Percentiles rank a stretch among this genome's conserved stretches.
phyloP scores from a whole-genome alignment of 2,329 filamentous ascomycete genomes.

The Plectosphaerella plurivora region DNA sequence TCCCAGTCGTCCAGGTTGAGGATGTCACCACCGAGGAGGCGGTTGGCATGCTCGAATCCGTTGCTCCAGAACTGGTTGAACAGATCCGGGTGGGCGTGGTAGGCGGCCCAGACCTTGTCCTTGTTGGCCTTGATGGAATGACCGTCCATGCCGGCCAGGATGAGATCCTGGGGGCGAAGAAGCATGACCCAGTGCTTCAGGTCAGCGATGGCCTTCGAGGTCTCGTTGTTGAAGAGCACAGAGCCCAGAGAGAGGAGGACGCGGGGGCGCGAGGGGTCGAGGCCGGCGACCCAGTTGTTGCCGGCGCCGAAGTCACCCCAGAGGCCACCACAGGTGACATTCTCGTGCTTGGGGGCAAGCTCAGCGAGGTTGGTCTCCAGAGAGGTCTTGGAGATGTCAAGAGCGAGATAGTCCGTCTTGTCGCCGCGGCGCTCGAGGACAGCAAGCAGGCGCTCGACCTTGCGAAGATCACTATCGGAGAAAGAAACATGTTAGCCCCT shows the following conservation, averaged over 20 bases:
- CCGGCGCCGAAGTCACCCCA: slow-evolving; percentile 35
- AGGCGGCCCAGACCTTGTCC: slow-evolving; percentile 34
- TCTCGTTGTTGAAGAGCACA: slow-evolving; percentile 36
- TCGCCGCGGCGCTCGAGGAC: slow-evolving; percentile 24
- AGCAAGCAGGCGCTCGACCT: slow-evolving; percentile 31
- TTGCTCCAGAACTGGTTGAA: slow-evolving; percentile 32
- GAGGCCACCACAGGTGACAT: slow-evolving; percentile 29
- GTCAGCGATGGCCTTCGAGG: slow-evolving; percentile 26
- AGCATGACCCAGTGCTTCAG: slow-evolving; percentile 30
- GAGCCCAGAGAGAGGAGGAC: slow-evolving; percentile 34
- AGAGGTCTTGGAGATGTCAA: slow-evolving; percentile 33
- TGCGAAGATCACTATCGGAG: slow-evolving; percentile 30
- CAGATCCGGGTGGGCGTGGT: slow-evolving; percentile 30
- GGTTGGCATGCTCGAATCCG: slow-evolving; percentile 32
- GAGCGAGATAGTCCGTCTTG: slow-evolving; percentile 29
- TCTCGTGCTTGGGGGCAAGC: slow-evolving; percentile 23
- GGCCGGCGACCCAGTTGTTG: slow-evolving; percentile 20
- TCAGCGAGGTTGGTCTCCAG: slow-evolving; percentile 27
- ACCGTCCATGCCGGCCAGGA: slow-evolving; percentile 37
- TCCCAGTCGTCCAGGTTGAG: slow-evolving; percentile 33
- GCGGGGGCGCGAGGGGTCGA: neutral
- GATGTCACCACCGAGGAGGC: slow-evolving; percentile 24
- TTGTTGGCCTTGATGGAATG: slow-evolving; percentile 25
- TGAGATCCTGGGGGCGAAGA: slow-evolving; percentile 26
- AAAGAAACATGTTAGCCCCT: too few relatives aligned